These are phyloP conservation scores for Lophiostoma macrostomum DNA, from an alignment of 495 filamentous ascomycete genomes.

Conservation along the genomic window DNA sequence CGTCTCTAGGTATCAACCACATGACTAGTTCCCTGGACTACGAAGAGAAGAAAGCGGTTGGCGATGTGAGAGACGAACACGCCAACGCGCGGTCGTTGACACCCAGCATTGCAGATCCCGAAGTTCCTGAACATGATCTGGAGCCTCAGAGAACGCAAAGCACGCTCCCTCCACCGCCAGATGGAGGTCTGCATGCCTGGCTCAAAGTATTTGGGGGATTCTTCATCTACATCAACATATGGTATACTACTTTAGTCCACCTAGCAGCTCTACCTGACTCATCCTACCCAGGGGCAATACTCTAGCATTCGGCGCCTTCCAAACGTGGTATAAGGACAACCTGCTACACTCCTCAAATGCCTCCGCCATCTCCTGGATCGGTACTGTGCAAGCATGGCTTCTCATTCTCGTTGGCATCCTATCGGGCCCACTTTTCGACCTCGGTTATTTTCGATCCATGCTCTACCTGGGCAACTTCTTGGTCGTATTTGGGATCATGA, in stretches of 20 bases:
- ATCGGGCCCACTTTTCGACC: slow-evolving; percentile 36
- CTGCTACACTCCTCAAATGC: slow-evolving; percentile 26
- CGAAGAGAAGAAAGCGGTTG: slow-evolving; percentile 10
- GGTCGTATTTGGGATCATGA: slow-evolving; percentile 34
- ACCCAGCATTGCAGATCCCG: background rate
- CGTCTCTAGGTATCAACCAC: background rate
- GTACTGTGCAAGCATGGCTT: slow-evolving; percentile 38
- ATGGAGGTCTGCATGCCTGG: slow-evolving; percentile 33
- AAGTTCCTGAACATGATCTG: background rate
- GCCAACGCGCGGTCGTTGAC: background rate
- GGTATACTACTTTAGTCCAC: background rate
- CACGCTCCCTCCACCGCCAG: slow-evolving; percentile 21
- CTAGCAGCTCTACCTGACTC: background rate
- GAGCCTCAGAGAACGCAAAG: no score
- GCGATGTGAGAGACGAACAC: background rate
- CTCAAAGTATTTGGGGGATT: slow-evolving; percentile 32
- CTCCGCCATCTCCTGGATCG: slow-evolving; percentile 40
- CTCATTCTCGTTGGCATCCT: slow-evolving; percentile 36
- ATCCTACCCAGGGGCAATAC: slow-evolving; percentile 27
- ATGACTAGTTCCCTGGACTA: slow-evolving; percentile 2
- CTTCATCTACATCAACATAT: slow-evolving; percentile 33
- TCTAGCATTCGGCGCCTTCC: slow-evolving; percentile 37
- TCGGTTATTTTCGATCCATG: slow-evolving; percentile 37
- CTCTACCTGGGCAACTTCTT: slow-evolving; percentile 31
- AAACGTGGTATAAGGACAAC: slow-evolving; percentile 35